phyloP scores from a whole-genome alignment of 768 basidiomycete species.

The Boletus patriciae region DNA sequence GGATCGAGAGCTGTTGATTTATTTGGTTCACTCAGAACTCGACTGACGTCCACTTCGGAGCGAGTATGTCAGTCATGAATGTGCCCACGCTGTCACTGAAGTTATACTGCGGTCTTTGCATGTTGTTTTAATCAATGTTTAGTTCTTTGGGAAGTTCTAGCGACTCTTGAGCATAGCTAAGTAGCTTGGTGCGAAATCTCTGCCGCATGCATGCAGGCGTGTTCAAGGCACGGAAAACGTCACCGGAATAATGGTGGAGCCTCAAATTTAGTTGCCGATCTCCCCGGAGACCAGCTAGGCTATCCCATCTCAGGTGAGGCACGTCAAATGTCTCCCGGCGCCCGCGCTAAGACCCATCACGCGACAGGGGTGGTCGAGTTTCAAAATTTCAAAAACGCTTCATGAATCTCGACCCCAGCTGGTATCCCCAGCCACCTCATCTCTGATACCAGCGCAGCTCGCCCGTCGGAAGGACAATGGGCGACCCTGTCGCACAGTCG shows the following conservation, averaged over 20 bases:
- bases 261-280: not conserved
- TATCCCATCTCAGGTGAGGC: not conserved
- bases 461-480: slow-evolving; percentile 1
- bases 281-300: not conserved
- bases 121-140: not conserved
- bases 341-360: not conserved
- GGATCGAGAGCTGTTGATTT: not conserved
- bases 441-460: not conserved
- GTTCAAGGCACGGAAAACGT: not conserved
- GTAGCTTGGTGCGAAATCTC: not conserved
- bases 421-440: not conserved
- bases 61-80: not conserved
- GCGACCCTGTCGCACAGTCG: not conserved
- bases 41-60: too few relatives aligned
- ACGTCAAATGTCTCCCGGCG: not conserved
- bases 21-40: not conserved
- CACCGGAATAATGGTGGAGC: not conserved
- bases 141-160: not conserved
- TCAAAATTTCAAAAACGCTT: not conserved
- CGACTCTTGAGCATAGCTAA: not conserved
- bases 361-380: not conserved
- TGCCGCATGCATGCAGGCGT: not conserved
- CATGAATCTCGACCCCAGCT: not conserved
- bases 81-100: not conserved
- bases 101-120: not conserved